A percentile compares a stretch with the other conserved stretches of the same genome.
Conservation (phyloP, 2,329 filamentous ascomycete genomes). For the Trichoderma sp. region DNA sequence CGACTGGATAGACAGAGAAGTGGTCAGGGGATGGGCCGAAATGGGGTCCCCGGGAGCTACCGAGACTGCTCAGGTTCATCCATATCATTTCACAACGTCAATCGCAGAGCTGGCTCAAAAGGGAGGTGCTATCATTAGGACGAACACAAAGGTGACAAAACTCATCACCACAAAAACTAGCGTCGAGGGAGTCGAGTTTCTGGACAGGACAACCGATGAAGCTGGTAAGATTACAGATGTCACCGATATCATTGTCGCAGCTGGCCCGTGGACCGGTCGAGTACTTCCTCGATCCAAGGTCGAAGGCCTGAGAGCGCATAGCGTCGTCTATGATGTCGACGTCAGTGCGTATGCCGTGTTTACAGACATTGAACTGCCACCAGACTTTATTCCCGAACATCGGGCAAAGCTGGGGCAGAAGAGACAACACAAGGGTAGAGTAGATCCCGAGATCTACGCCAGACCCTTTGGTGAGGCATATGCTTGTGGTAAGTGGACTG, state of each 20-base stretch:
- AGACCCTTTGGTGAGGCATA: constrained; percentile 88
- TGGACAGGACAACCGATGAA: constrained; percentile 48
- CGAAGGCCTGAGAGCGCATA: constrained; percentile 62
- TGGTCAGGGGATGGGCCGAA: constrained; percentile 70
- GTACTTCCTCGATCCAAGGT: constrained; percentile 60
- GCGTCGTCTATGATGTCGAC: constrained; percentile 63
- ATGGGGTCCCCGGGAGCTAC: constrained; percentile 71
- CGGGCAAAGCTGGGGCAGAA: constrained; percentile 49
- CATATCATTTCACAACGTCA: constrained; percentile 82
- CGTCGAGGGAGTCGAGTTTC: constrained; percentile 63
- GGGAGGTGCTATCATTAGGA: constrained; percentile 66
- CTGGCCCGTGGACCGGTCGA: constrained; percentile 64
- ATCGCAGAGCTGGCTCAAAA: constrained; percentile 77
- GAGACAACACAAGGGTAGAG: constrained; percentile 60
- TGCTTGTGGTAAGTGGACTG: constrained; percentile 68
- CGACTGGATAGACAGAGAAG: constrained; percentile 76
- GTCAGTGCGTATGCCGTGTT: constrained; percentile 80
- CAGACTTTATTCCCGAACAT: constrained; percentile 59
- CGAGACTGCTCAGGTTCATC: constrained; percentile 92
- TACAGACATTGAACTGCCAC: constrained; percentile 77
- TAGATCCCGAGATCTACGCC: constrained; percentile 91
- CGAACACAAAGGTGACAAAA: constrained; percentile 65
- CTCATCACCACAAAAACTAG: constrained; percentile 58
- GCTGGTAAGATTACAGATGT: constrained; percentile 43
- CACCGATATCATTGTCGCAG: constrained; percentile 57